A percentile compares a stretch with the other conserved stretches of the same genome.
These are phyloP conservation scores for Plasmodium yoelii DNA, from an alignment of 169 alveolate genomes.

Conservation along the genomic window DNA sequence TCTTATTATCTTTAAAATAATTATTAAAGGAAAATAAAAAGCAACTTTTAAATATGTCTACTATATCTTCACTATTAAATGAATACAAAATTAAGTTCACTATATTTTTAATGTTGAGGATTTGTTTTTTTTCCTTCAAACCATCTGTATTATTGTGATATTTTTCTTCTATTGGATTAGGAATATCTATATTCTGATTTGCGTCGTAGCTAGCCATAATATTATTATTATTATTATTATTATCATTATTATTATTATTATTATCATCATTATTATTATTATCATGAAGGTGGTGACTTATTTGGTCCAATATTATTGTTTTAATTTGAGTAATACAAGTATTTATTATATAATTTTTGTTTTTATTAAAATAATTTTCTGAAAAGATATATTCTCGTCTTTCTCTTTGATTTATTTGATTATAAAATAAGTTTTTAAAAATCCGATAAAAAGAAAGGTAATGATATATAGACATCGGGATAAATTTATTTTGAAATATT, in stretches of 20 bases:
- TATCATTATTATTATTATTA: too few relatives aligned
- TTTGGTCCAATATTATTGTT: background rate
- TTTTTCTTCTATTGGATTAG: background rate
- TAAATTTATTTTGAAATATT: conserved; percentile 21
- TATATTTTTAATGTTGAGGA: conserved; percentile 18
- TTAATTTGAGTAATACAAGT: conserved; percentile 15
- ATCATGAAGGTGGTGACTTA: background rate
- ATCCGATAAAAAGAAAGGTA: conserved; percentile 36
- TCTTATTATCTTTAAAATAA: conserved; percentile 23
- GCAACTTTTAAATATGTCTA: conserved; percentile 29
- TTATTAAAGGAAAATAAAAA: conserved; percentile 39
- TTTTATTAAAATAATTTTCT: conserved; percentile 36
- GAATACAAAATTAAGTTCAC: conserved; percentile 27
- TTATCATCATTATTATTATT: too few relatives aligned
- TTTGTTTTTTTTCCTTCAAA: background rate
- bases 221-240: background rate
- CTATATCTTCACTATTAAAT: conserved; percentile 27
- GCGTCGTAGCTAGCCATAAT: background rate
- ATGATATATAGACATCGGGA: conserved; percentile 47
- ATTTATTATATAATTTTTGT: conserved; percentile 17
- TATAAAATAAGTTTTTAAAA: conserved; percentile 19
- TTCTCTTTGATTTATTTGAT: conserved; percentile 36
- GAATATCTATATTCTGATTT: background rate
- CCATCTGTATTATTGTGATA: too few relatives aligned
- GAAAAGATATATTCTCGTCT: conserved; percentile 45